A percentile compares a stretch with the other conserved stretches of the same genome.
phyloP scores from a whole-genome alignment of 208 protist species.

The Trypanosoma boissoni region DNA sequence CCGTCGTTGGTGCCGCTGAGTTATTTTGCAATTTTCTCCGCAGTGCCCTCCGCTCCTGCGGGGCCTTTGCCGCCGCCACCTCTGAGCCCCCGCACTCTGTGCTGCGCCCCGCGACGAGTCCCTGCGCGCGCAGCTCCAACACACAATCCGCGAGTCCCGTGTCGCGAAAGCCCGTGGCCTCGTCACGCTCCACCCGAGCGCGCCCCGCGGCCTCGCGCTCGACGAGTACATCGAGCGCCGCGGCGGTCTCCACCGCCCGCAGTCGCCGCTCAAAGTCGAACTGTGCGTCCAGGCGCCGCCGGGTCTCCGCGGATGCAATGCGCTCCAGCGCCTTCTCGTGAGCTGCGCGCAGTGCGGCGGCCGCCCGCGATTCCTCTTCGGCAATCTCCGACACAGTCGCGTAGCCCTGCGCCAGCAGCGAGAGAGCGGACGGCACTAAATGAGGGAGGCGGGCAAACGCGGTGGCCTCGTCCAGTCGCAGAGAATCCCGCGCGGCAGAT shows the following conservation, averaged over 20 bases:
- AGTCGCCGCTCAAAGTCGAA: constrained; percentile 21
- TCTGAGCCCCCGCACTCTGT: no score
- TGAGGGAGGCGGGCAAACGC: not conserved
- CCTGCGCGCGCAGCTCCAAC: not conserved
- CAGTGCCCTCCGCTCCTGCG: no score
- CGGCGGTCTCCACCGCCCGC: constrained; percentile 1
- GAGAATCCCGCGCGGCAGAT: not conserved
- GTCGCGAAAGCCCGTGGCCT: not conserved
- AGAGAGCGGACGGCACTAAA: no score
- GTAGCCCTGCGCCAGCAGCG: no score
- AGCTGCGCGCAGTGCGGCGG: not conserved
- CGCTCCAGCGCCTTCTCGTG: not conserved
- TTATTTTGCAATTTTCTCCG: not conserved
- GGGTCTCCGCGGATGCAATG: not conserved
- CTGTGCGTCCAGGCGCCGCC: constrained; percentile 7
- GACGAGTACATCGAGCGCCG: constrained; percentile 9
- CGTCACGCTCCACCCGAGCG: constrained; percentile 11
- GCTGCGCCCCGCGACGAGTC: not conserved
- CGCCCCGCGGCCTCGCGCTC: constrained; percentile 5
- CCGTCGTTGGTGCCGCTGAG: not conserved
- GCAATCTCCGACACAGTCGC: no score
- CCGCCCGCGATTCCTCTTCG: not conserved
- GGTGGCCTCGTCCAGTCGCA: not conserved
- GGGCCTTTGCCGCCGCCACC: no score
- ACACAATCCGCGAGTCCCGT: not conserved